Evolutionary conservation across 305 asterid genomes (phyloP), one percentile per base, ranked within the genome.

Genomic region (Fraxinus latifolia): DNA sequence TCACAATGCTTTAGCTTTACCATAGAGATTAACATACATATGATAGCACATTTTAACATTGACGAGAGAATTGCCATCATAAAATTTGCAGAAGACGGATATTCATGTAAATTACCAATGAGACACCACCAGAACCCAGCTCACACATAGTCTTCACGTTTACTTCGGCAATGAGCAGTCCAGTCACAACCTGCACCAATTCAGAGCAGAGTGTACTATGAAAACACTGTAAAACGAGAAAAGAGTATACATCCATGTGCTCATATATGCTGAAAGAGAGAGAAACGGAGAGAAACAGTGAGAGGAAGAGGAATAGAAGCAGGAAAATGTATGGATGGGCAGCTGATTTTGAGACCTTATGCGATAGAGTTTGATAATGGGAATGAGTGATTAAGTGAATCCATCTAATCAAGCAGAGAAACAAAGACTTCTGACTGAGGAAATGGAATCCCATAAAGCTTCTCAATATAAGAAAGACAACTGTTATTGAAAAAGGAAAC

Each of bases 141-240:
- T 92, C 97, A 82, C 93, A 90, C 99, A 95, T 95, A 36, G 98
- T 95, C 86, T 91, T 95, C 85, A 95, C 99, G 86, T 95, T 95
- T 83, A 95, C 97, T 93, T 95, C 99, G 15, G 99, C 99, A 87
- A 95, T 60, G 77, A 95, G 98, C 87, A 95, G 92, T 80, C 99
- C 99, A 81, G 95, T 92, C 73, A 85, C 85, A 23, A 93, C 97
- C 98, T 95, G 86, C 85, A 88, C 74, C 84, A 86, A 34, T 84
- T 58, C 58, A 78, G 29, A 81, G 79, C 50, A 83, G 15, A 11
- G n/a, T 73, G 7, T 82, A 34, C 73, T 77, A 84, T 42, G 80
- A 32, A 80, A 72, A 42, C 53, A 65, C 74, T 21, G 68, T 33
- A 65, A 83, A 74, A 27, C 7, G 31, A 73, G 72, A 80, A 72